Evolutionary conservation across 2,329 filamentous ascomycete species (phyloP).

Genomic region (Thelonectria blattea): DNA sequence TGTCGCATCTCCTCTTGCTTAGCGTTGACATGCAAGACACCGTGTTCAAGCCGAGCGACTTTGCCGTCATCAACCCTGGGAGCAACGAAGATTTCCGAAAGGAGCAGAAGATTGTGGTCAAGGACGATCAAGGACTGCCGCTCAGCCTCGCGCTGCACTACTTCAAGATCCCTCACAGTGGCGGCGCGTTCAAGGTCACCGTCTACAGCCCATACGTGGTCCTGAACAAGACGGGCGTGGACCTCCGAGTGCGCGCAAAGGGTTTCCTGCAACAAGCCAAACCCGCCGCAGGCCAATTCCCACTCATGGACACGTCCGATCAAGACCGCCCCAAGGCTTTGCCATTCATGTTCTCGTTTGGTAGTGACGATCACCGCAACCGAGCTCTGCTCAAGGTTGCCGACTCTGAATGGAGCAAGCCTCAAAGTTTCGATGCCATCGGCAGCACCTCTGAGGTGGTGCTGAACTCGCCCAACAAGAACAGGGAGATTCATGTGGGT

Average conservation of each 20-base stretch:
- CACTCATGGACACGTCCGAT: conserved; percentile 56
- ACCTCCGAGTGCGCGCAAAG: conserved; percentile 87
- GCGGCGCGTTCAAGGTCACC: conserved; percentile 94
- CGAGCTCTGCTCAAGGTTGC: conserved; percentile 86
- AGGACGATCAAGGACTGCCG: conserved; percentile 81
- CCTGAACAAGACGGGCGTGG: conserved; percentile 91
- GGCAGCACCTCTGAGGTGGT: conserved; percentile 90
- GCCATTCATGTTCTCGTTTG: conserved; percentile 96
- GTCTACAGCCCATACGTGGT: conserved; percentile 95
- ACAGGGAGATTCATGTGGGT: conserved; percentile 87
- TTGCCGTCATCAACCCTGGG: conserved; percentile 94
- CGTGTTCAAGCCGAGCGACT: conserved; percentile 92
- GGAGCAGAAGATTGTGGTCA: conserved; percentile 79
- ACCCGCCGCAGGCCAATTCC: conserved; percentile 80
- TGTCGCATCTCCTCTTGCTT: conserved; percentile 89
- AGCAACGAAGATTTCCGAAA: conserved; percentile 86
- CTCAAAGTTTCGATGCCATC: conserved; percentile 97
- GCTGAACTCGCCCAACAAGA: conserved; percentile 72
- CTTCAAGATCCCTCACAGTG: conserved; percentile 85
- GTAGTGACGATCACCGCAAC: conserved; percentile 88
- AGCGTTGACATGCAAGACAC: conserved; percentile 98
- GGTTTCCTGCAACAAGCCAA: conserved; percentile 84
- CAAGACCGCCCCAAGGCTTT: conserved; percentile 72
- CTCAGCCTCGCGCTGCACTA: conserved; percentile 89
- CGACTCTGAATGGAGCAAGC: conserved; percentile 94